phyloP scores from a whole-genome alignment of 352 stramenopile species.

The Phytophthora quininea region DNA sequence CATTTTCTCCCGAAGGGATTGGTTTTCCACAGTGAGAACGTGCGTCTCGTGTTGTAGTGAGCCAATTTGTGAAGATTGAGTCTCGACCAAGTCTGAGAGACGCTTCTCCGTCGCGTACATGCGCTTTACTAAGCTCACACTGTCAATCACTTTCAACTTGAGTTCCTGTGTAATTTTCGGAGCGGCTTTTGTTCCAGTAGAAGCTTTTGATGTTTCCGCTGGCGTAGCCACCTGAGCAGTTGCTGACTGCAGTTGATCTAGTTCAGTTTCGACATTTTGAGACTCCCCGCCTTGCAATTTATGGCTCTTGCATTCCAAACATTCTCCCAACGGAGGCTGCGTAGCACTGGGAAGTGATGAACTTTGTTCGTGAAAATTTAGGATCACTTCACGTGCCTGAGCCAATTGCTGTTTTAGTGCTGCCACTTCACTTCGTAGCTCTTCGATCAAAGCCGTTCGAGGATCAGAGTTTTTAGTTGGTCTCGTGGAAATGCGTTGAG shows the following conservation, averaged over 20 bases:
- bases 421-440: conserved; percentile 38
- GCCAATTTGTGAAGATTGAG: conserved; percentile 28
- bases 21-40: conserved; percentile 60
- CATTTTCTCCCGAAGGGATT: conserved; percentile 59
- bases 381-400: conserved; percentile 47
- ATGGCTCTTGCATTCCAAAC: neutral
- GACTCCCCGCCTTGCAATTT: no score
- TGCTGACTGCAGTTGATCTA: neutral
- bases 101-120: conserved; percentile 54
- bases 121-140: conserved; percentile 64
- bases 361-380: conserved; percentile 36
- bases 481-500: conserved; percentile 60
- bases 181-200: neutral
- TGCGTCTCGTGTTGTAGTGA: conserved; percentile 43
- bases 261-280: no score
- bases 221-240: neutral
- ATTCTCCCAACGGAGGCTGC: neutral
- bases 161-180: conserved; percentile 19
- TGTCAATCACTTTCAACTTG: conserved; percentile 63
- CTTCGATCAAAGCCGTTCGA: conserved; percentile 53
- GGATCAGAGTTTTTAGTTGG: conserved; percentile 59
- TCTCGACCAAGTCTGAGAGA: conserved; percentile 29
- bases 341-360: neutral
- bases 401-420: conserved; percentile 26
- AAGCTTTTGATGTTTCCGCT: neutral